Evolutionary conservation across 75 land plant species (phyloP), one percentile per base, ranked within the genome.

Genomic region (Picea sitchensis): DNA sequence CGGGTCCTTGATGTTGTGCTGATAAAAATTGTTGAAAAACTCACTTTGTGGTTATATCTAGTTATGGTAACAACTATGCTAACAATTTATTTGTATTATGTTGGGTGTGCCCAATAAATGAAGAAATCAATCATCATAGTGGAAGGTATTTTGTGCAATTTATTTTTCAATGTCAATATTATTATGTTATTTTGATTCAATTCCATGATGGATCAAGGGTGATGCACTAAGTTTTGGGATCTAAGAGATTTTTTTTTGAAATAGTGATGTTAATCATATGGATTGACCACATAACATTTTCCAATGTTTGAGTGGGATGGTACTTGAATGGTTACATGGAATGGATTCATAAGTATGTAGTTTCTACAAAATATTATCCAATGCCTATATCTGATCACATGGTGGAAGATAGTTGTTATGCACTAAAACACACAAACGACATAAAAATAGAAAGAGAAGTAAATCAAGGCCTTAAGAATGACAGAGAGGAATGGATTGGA

Each of bases 61-160:
- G 82, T 81, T 80, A 90, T 77, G 58, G 23, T 80, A 18, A 71
- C 79, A 0, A 86, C 86, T 30, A 82, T 88, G 67, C 85, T 91
- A 2, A 80, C 71, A 13, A 86, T 91, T 0, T 83, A 88, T 77
- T 83, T 91, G 89, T 90, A 91, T 47, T 88, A 90, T 57, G 87
- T 84, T 59, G 90, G 87, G 2, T 91, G 93, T 65, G 93, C 90
- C 7, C 20, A 36, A 15, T 15, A 2, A 1, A 41, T 68, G 18
- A 36, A 38, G 41, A 68, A 68, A 8, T 17, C 41, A 32, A 36
- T 34, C 5, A 4, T 0, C 6, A 68, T 34, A 68, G 34, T 38
- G 44, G 3, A 17, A 34, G 72, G 41, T 68, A 62, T 68, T 38
- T 5, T 1, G 2, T 68, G 44, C 38, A 32, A 34, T 32, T 38